phyloP scores from a whole-genome alignment of 2,329 filamentous ascomycete genomes.

The Blumeria hordei region DNA sequence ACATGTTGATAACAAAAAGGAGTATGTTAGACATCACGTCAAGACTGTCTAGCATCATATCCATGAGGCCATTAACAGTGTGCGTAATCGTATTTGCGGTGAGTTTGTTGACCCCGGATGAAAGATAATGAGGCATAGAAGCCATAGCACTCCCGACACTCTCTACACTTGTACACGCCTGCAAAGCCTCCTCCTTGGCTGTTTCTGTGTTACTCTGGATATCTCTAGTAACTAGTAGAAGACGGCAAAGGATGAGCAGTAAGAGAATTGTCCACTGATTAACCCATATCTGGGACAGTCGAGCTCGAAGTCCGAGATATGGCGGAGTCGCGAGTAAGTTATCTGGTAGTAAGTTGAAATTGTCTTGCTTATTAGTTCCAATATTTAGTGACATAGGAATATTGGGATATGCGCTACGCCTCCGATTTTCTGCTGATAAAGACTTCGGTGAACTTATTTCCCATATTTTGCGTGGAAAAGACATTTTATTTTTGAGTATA shows the following conservation, averaged over 20 bases:
- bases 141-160: constrained; percentile 86
- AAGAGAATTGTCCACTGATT: constrained; percentile 91
- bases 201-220: constrained; percentile 51
- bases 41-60: constrained; percentile 53
- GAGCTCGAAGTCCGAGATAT: constrained; percentile 71
- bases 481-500: too few relatives aligned
- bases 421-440: constrained; percentile 6
- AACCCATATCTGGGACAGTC: constrained; percentile 89
- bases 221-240: constrained; percentile 49
- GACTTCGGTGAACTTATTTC: too few relatives aligned
- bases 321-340: constrained; percentile 56
- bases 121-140: constrained; percentile 92
- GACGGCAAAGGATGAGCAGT: constrained; percentile 58
- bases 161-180: constrained; percentile 79
- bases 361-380: constrained; percentile 11
- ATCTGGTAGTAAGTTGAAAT: constrained; percentile 17
- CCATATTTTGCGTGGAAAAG: too few relatives aligned
- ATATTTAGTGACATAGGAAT: constrained; percentile 16
- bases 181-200: constrained; percentile 60
- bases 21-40: constrained; percentile 71
- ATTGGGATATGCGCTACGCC: constrained; percentile 12
- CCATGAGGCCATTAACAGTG: constrained; percentile 56
- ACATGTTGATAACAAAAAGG: constrained; percentile 76
- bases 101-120: constrained; percentile 66
- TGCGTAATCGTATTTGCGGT: constrained; percentile 59